Evolutionary conservation across 306 rosid species (phyloP).

Genomic region (Cucurbita pepo): DNA sequence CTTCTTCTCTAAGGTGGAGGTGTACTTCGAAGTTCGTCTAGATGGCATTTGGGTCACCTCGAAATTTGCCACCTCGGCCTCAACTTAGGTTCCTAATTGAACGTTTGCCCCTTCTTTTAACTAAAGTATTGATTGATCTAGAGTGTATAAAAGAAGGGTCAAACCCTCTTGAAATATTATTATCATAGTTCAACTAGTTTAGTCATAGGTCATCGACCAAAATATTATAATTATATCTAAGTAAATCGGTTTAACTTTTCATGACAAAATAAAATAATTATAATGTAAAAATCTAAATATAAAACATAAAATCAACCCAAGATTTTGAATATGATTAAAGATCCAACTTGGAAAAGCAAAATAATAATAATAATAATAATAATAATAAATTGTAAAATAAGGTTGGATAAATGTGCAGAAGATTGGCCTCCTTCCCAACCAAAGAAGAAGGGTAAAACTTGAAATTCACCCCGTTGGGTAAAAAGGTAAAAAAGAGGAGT

Average conservation of each 20-base stretch:
- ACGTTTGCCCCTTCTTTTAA: no score
- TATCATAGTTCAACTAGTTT: no score
- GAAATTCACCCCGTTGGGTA: background rate
- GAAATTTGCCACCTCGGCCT: no score
- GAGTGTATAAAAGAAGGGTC: no score
- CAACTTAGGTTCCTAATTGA: no score
- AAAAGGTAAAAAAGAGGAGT: background rate
- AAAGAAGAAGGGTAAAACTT: background rate
- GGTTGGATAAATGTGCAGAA: background rate
- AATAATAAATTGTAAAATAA: background rate
- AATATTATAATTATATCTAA: background rate
- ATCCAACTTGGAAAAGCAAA: background rate
- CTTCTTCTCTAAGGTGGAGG: no score
- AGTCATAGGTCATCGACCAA: no score
- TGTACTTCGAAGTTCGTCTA: no score
- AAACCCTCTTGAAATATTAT: no score
- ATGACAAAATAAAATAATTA: background rate
- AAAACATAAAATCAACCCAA: background rate
- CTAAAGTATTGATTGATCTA: no score
- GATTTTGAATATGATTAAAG: background rate
- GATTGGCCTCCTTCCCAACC: background rate
- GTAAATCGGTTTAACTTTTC: background rate
- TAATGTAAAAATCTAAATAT: background rate
- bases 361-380: background rate
- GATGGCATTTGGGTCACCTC: no score